These are phyloP conservation scores for Dittrichia graveolens DNA, from an alignment of 129 eudicot species.

Conservation along the genomic window DNA sequence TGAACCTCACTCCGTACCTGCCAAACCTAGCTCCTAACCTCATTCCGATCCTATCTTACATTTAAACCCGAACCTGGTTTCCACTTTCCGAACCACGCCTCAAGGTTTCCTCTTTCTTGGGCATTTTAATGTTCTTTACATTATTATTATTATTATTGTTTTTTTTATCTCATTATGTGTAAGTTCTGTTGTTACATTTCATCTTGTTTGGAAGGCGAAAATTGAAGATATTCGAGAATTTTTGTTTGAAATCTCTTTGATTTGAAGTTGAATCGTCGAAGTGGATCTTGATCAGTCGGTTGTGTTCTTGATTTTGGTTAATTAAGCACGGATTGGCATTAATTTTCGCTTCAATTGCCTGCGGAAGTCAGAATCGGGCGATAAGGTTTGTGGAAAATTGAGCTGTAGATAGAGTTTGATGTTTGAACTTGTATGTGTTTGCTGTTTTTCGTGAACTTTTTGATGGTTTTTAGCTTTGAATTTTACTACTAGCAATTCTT, in stretches of 20 bases:
- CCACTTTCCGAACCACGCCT: slow-evolving; percentile 40
- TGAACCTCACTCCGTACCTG: slow-evolving; percentile 10
- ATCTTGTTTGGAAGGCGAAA: slow-evolving; percentile 5
- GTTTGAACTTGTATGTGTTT: background rate
- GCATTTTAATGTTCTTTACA: slow-evolving; percentile 22
- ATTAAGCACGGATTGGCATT: slow-evolving; percentile 9
- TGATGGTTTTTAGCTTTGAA: background rate
- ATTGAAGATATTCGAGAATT: slow-evolving; percentile 11
- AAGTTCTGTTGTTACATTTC: slow-evolving; percentile 13
- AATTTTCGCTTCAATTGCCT: background rate
- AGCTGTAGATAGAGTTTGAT: slow-evolving; percentile 13
- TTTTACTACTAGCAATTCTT: background rate
- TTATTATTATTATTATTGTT: background rate
- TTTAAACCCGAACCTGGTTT: background rate
- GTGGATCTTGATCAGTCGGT: slow-evolving; percentile 27
- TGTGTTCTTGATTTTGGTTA: slow-evolving; percentile 16
- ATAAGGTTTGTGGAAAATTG: background rate
- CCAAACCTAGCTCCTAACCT: slow-evolving; percentile 8
- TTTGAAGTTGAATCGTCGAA: slow-evolving; percentile 6
- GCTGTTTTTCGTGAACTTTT: background rate
- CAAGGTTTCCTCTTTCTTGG: slow-evolving; percentile 30
- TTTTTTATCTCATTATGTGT: slow-evolving; percentile 26
- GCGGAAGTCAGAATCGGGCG: background rate
- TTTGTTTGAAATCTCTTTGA: background rate
- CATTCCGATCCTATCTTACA: slow-evolving; percentile 12